Base-by-base conservation (phyloP, 177 flowering plant genomes). In the Tripterygium wilfordii region DNA sequence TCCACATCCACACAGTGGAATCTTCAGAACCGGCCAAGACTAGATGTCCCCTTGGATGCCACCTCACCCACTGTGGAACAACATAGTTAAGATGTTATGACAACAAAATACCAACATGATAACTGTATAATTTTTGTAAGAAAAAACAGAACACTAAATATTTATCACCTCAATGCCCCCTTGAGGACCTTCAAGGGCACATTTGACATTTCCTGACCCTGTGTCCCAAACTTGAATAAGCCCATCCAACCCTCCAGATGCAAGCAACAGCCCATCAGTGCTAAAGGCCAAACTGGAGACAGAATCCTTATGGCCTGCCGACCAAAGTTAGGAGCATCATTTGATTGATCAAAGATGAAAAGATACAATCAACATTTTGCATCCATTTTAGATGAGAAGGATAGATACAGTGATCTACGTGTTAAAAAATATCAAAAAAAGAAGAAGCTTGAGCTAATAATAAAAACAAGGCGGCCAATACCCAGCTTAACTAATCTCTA, bases 21-120 rank as follows among this genome's bases (percentile, higher is more conserved):
- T 88, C 97, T 63, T 86, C 95, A 16, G 89, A 79, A 57, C 98
- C 98, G 32, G 95, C 96, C 75, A 92, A 72, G 17, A 88, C 54
- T 52, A 86, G 22, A 64, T 84, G 85, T 42, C 94, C 96, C 65
- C 66, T 80, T 26, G 96, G 96, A 72, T 92, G 96, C 98, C 98
- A 92, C 70, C 64, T 80, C 41, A 92, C 68, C 96, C 98, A 92
- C 98, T 92, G 77, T 60, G 25, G 49, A 61, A 10, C 23, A 8
- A 29, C 12, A 49, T 16, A n/a, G 12, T 24, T 17, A 28, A 45
- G 18, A 9, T n/a, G 3, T 13, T 36, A 19, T 28, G 22, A 15
- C 2, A 24, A 4, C 17, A 9, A 3, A 25, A 10, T 3, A n/a
- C n/a, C n/a, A n/a, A n/a, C n/a, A n/a, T n/a, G n/a, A n/a, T n/a